Conservation (phyloP, 2,329 filamentous ascomycete species). For the Talaromyces sp. region DNA sequence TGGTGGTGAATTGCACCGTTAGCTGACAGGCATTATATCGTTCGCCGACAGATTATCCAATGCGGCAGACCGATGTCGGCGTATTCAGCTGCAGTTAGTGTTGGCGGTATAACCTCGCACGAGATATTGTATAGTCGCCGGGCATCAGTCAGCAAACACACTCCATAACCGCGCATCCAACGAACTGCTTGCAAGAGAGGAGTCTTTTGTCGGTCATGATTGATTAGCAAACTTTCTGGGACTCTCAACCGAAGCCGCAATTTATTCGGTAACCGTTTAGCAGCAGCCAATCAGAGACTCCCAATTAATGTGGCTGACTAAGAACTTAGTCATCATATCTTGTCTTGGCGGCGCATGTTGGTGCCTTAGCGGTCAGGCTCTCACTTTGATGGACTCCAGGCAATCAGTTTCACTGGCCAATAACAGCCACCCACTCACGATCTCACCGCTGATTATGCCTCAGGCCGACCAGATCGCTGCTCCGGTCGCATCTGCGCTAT, state of each 20-base stretch:
- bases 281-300: background rate
- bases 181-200: background rate
- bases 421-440: background rate
- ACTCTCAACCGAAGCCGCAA: constrained; percentile 3
- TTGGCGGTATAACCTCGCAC: background rate
- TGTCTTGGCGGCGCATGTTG: background rate
- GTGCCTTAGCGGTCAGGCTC: background rate
- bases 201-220: background rate
- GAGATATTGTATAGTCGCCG: background rate
- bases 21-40: constrained; percentile 7
- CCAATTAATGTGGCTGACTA: background rate
- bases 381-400: background rate
- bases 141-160: background rate
- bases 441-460: background rate
- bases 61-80: constrained; percentile 15
- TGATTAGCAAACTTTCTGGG: constrained; percentile 3
- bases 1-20: constrained; percentile 5
- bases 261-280: background rate
- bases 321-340: background rate
- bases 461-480: background rate
- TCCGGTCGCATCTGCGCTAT: background rate
- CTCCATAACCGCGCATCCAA: background rate
- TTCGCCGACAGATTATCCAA: background rate
- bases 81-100: background rate
- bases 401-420: background rate